Base-by-base conservation (phyloP, 768 basidiomycete species). In the Amanita exitialis region DNA sequence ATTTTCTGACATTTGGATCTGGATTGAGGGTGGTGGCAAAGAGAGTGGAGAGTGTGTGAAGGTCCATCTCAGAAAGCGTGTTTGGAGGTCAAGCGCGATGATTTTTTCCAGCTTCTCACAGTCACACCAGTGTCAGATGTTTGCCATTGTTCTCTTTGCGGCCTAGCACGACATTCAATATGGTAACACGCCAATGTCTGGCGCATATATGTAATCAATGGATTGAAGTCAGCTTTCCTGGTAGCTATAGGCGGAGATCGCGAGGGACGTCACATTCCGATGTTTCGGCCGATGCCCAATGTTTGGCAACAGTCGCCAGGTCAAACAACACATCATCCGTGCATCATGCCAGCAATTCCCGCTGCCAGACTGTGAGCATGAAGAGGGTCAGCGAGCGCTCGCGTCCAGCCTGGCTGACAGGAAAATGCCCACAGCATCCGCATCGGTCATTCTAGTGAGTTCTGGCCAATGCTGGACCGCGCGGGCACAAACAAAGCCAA, bases 1-100 rank as follows among this genome's bases (percentile, higher is more conserved):
- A 72, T 61, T 89, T 89, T 57, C 90, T 83, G 53, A 85, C 78
- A 71, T 92, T 92, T 47, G 90, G 88, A 68, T 95, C 87, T 5
- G 85, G 75, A 61, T 77, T 87, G 67, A 80, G 83, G 6, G 89
- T 90, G 28, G 84, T 82, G 5, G 86, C 75, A 61, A 92, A 91
- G 45, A 92, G 80, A 58, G 79, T 77, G 6, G 86, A 83, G 50
- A 92, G 72, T 12, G 80, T 77, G 63, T 84, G 82, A 44, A 86
- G 71, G 65, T 89, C 86, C 86, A 88, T 87, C 57, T 58, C n/a
- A n/a, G n/a, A n/a, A 44, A 32, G 48, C 35, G 42, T 60, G 60
- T 58, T 25, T 15, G 43, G 30, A 32, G 32, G 10, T n/a, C 23
- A 16, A 44, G 13, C 27, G 12, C 57, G 57, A 51, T 53, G 49